Base-by-base conservation (phyloP, 371 early-diverging fungal genomes). In the Nematocida displodere region DNA sequence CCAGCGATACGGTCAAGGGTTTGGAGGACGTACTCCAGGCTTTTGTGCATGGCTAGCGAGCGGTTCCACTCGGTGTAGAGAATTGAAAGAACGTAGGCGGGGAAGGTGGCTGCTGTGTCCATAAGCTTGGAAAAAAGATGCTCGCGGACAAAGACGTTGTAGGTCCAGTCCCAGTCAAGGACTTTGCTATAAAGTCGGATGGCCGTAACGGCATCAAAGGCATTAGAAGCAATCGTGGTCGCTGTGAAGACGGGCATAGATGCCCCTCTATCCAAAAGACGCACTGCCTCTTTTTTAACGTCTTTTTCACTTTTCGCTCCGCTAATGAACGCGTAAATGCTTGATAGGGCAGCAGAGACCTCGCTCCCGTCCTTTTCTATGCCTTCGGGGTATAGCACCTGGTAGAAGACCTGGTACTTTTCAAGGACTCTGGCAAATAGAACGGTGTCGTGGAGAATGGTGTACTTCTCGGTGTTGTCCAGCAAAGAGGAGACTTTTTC, bases 91-190 rank as follows among this genome's bases (percentile, higher is more conserved):
- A 77, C 79, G 54, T 71, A 44, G 5, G 59, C 77, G 31, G 53
- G 42, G 44, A 80, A 42, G 3, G 79, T 36, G n/a, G 54, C 24
- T 13, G 48, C 62, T 17, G 31, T 40, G 37, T 75, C 46, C 44
- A 24, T 58, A 20, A 81, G 56, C 55, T 49, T 46, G 8, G 79
- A 58, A 54, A 54, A 59, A 3, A 81, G 48, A 22, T 55, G 49
- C 34, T 78, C 76, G 20, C 75, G 20, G 40, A 83, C 76, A 61
- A 78, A 81, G 49, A 33, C 66, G 53, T 83, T 83, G 54, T 80
- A 82, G 26, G 80, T 76, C 65, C 79, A 83, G 75, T 82, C 80
- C 84, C 84, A 83, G 64, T 83, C 84, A 44, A 83, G 50, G 47
- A 66, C 78, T 53, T 81, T 77, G 22, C 78, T 71, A 7, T 82